Percentiles rank a stretch among this genome's conserved stretches.
phyloP scores from a whole-genome alignment of 768 basidiomycete genomes.

The Boletus insuetus region DNA sequence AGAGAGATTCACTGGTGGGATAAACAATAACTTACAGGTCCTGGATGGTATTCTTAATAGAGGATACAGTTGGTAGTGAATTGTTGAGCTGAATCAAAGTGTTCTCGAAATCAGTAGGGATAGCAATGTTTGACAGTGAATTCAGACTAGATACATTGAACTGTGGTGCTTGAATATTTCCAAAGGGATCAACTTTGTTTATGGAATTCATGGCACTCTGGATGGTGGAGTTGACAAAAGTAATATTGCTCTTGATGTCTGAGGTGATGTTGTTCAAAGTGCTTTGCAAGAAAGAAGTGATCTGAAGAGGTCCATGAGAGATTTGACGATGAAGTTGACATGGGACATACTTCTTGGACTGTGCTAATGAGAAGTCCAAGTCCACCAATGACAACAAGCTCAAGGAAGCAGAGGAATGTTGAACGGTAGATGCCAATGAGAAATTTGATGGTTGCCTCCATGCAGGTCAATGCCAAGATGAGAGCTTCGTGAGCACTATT shows the following conservation, averaged over 20 bases:
- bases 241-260: slow-evolving; percentile 69
- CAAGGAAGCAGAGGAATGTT: slow-evolving; percentile 90
- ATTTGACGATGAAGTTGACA: not conserved
- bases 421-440: slow-evolving; percentile 90
- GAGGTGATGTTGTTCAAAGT: slow-evolving; percentile 62
- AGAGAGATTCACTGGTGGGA: not conserved
- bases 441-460: slow-evolving; percentile 90
- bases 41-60: slow-evolving; percentile 67
- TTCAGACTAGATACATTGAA: slow-evolving; percentile 77
- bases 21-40: slow-evolving; percentile 54
- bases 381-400: slow-evolving; percentile 81
- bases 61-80: slow-evolving; percentile 73
- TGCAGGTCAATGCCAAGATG: slow-evolving; percentile 69
- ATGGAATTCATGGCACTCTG: slow-evolving; percentile 58
- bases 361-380: slow-evolving; percentile 78
- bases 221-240: slow-evolving; percentile 65
- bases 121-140: slow-evolving; percentile 70
- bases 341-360: slow-evolving; percentile 68
- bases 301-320: slow-evolving; percentile 40
- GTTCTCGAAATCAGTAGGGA: slow-evolving; percentile 75
- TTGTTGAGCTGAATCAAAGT: slow-evolving; percentile 71
- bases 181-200: slow-evolving; percentile 76
- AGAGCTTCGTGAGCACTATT: slow-evolving; percentile 73
- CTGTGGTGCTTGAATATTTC: slow-evolving; percentile 64
- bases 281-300: slow-evolving; percentile 61